Conservation (phyloP, 352 stramenopile genomes). For the Peronospora belbahrii region DNA sequence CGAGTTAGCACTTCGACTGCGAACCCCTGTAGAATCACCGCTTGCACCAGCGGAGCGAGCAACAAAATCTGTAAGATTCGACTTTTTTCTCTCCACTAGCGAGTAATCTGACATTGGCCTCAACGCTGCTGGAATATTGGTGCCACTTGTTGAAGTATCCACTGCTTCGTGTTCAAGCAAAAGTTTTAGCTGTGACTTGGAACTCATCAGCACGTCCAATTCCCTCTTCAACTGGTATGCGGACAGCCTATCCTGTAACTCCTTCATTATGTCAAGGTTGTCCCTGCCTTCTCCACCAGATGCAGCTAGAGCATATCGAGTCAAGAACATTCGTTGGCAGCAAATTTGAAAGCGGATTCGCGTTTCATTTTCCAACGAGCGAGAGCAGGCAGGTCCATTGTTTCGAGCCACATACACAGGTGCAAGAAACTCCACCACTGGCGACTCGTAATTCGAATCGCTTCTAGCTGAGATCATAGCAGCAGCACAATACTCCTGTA, state of each 20-base stretch:
- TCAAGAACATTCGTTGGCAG: conserved; percentile 27
- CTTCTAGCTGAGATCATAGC: conserved; percentile 23
- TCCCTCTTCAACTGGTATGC: conserved; percentile 45
- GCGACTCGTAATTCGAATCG: conserved; percentile 10
- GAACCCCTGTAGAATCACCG: conserved; percentile 11
- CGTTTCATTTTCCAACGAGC: conserved; percentile 15
- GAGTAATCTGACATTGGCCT: conserved; percentile 11
- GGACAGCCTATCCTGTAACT: conserved; percentile 23
- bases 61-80: conserved; percentile 19
- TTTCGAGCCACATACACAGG: conserved; percentile 30
- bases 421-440: conserved; percentile 44
- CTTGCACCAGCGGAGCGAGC: conserved; percentile 6
- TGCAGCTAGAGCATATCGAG: conserved; percentile 3
- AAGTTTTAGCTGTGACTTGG: conserved; percentile 58
- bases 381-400: conserved; percentile 12
- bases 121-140: conserved; percentile 24
- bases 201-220: conserved; percentile 48
- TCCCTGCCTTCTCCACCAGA: conserved; percentile 14
- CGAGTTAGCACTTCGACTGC: conserved; percentile 17
- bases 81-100: conserved; percentile 25
- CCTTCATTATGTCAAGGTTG: conserved; percentile 18
- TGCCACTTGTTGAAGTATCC: conserved; percentile 52
- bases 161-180: conserved; percentile 65
- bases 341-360: conserved; percentile 47
- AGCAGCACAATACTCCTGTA: conserved; percentile 40